Evolutionary conservation across 2,329 filamentous ascomycete genomes (phyloP).

Genomic region (Nigrospora osmanthi): DNA sequence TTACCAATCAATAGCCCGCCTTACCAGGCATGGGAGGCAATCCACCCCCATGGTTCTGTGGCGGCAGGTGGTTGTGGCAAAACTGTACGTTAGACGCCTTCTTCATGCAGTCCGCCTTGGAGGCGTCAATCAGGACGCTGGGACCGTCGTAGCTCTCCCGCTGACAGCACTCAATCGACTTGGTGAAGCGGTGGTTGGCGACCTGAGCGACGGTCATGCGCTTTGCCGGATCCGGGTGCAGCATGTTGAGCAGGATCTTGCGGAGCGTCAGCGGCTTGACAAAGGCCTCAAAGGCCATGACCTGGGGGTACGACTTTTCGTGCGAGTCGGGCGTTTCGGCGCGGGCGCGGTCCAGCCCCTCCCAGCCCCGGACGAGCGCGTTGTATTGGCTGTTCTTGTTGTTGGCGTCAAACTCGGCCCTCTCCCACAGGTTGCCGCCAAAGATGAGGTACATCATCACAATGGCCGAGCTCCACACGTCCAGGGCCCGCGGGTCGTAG

Average conservation of each 20-base stretch:
- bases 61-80: conserved; percentile 50
- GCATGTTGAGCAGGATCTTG: conserved; percentile 69
- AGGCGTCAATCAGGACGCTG: conserved; percentile 51
- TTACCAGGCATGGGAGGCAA: conserved; percentile 49
- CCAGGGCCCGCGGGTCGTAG: conserved; percentile 69
- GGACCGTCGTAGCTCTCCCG: conserved; percentile 60
- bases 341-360: conserved; percentile 55
- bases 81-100: conserved; percentile 42
- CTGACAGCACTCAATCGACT: conserved; percentile 71
- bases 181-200: conserved; percentile 64
- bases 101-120: conserved; percentile 41
- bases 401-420: conserved; percentile 42
- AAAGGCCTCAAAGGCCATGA: conserved; percentile 54
- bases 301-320: conserved; percentile 58
- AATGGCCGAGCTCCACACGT: conserved; percentile 81
- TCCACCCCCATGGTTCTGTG: conserved; percentile 34
- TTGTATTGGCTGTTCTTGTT: conserved; percentile 52
- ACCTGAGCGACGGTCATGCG: conserved; percentile 65
- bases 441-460: conserved; percentile 74
- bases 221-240: conserved; percentile 67
- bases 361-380: conserved; percentile 59
- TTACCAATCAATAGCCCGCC: conserved; percentile 35
- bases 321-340: conserved; percentile 28
- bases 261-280: conserved; percentile 62
- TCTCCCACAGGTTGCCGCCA: conserved; percentile 66